Evolutionary conservation across 805 yeast species (phyloP).

Genomic region (Kodamaea leandrae): DNA sequence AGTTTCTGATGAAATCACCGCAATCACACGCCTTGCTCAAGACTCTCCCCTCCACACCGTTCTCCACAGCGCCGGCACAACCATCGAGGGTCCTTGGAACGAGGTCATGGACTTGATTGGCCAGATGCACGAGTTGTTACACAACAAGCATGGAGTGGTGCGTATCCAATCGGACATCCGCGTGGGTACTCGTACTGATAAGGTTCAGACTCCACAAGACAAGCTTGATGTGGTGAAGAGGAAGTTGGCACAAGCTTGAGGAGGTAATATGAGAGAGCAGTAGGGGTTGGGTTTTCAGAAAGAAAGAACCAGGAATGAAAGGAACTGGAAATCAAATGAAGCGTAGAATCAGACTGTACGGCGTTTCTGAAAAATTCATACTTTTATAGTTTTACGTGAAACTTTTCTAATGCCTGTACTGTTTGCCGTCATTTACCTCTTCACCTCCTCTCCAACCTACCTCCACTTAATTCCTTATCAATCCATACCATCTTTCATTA

Average conservation of each 20-base stretch:
- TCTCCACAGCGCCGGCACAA: conserved; percentile 89
- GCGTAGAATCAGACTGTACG: neutral
- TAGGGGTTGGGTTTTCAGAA: too few species aligned
- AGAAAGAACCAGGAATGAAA: conserved; percentile 13
- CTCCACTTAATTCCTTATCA: too few species aligned
- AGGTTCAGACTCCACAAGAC: conserved; percentile 67
- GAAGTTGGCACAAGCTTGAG: conserved; percentile 29
- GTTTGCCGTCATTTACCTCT: too few species aligned
- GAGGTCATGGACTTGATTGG: conserved; percentile 82
- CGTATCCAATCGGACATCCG: conserved; percentile 85
- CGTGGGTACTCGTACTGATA: conserved; percentile 82
- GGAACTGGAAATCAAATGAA: too few species aligned
- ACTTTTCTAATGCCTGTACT: too few species aligned
- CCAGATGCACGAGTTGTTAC: conserved; percentile 68
- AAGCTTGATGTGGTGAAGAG: conserved; percentile 64
- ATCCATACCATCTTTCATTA: too few species aligned
- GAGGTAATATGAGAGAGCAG: neutral
- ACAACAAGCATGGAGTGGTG: conserved; percentile 60
- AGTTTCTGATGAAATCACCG: conserved; percentile 76
- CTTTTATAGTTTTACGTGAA: too few species aligned
- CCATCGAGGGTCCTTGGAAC: conserved; percentile 91
- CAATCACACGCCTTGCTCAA: conserved; percentile 62
- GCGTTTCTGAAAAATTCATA: too few species aligned
- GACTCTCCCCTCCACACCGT: conserved; percentile 62
- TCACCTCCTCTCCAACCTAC: too few species aligned